Percentiles rank a stretch among this genome's conserved stretches.
These are phyloP conservation scores for Thalassiosira sp. DNA, from an alignment of 352 stramenopile species.

Conservation along the genomic window DNA sequence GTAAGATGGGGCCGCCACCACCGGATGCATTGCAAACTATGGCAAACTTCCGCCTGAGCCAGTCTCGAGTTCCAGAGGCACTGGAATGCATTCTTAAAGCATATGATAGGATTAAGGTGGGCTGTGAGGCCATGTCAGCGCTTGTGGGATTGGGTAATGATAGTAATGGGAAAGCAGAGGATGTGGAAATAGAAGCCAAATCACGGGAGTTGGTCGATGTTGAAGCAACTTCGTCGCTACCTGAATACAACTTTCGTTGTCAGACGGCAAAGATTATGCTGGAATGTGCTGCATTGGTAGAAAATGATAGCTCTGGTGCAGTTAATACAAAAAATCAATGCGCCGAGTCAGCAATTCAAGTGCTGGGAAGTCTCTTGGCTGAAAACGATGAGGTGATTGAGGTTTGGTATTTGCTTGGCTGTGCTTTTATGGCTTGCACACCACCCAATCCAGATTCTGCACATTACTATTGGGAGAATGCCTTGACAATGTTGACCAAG, in stretches of 20 bases:
- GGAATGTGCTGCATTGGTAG: slow-evolving; percentile 77
- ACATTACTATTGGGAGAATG: slow-evolving; percentile 72
- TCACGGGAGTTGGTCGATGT: slow-evolving; percentile 69
- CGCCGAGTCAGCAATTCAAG: slow-evolving; percentile 66
- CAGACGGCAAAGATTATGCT: slow-evolving; percentile 84
- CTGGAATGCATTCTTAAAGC: slow-evolving; percentile 89
- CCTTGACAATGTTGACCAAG: slow-evolving; percentile 75
- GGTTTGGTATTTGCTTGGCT: slow-evolving; percentile 84
- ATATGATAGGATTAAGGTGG: slow-evolving; percentile 87
- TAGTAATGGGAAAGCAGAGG: slow-evolving; percentile 21
- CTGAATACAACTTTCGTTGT: slow-evolving; percentile 83
- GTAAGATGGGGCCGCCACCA: slow-evolving; percentile 56
- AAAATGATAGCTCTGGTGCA: slow-evolving; percentile 18
- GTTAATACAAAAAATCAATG: slow-evolving; percentile 56
- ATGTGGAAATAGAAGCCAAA: slow-evolving; percentile 52
- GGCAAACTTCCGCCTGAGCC: slow-evolving; percentile 92
- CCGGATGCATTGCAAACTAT: slow-evolving; percentile 93
- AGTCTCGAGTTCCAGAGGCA: slow-evolving; percentile 90
- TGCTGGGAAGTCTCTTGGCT: slow-evolving; percentile 78
- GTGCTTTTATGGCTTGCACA: slow-evolving; percentile 74
- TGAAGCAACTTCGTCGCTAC: slow-evolving; percentile 69
- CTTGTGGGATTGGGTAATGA: slow-evolving; percentile 69
- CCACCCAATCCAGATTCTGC: slow-evolving; percentile 68
- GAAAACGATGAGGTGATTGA: slow-evolving; percentile 87
- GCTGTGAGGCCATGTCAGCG: slow-evolving; percentile 72